Evolutionary conservation across 192 early-diverging fungal genomes (phyloP), one percentile per base, ranked within the genome.

Genomic region (Irineochytrium annulatum): DNA sequence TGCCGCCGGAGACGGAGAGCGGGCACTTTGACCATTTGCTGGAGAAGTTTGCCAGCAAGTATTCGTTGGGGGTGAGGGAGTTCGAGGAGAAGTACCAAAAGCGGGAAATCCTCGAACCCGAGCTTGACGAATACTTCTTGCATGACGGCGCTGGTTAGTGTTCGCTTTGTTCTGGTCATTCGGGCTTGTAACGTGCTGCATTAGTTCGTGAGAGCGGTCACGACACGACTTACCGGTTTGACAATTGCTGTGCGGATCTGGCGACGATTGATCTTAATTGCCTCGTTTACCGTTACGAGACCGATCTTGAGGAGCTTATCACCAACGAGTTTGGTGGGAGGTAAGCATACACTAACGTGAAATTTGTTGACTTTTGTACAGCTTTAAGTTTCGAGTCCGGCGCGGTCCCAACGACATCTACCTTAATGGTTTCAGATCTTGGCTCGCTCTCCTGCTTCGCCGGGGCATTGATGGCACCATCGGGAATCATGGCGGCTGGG

Each of bases 1-100:
- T 99, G 77, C 97, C 97, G 41, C 97, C 97, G 0, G 97, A 99
- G 76, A 99, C 97, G 1, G 97, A 99, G 74, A 30, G 52, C 19
- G 46, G 48, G 3, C 79, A 77, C 54, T 77, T 77, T 45, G 86
- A 90, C 71, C 90, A 94, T 65, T 84, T 89, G 0, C 77, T 95
- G 46, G 76, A 85, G 64, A 91, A 91, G 0, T 95, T 78, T 66
- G 92, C 93, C 28, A 69, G 76, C 22, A 72, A 72, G 4, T 68
- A 77, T 51, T 86, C 86, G 0, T 37, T 77, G 3, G 14, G 43
- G 1, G 77, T 94, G 27, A 76, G 79, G 13, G 86, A 87, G 60
- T 97, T 86, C 74, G 87, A 85, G 73, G 39, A 68, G 2, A 62
- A 80, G 60, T 99, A 99, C 70, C 79, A 80, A 26, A 69, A 57